Evolutionary conservation across 345 rosid species (phyloP), one percentile per base, ranked within the genome.

Genomic region (Eucalyptus marginata): DNA sequence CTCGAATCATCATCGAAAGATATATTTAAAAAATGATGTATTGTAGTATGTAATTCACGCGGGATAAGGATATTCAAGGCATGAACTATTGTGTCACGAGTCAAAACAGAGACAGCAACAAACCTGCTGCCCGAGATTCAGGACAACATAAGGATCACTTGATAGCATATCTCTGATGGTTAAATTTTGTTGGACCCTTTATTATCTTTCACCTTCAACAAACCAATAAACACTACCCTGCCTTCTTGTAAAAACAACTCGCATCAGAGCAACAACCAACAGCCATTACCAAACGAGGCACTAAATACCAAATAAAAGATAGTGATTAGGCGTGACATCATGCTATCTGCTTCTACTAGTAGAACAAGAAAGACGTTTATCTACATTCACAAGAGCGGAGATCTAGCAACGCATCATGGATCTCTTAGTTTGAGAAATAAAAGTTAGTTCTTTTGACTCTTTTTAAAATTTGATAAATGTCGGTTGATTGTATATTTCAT

Each of bases 111-210:
- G 71, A 64, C 36, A 64, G 15, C 31, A 81, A 88, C 95, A 88
- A 83, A 97, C 99, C 98, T 98, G 99, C 89, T 94, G 94, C 84
- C 99, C 99, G 22, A 98, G 96, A 88, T 89, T 89, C 91, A 98
- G 93, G 89, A 95, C 92, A 86, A 98, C 98, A 89, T 98, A 97
- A 3, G 99, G 99, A 93, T 98, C 99, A 86, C 99, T 98, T 83
- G 99, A 90, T 95, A 94, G 93, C 98, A 96, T 97, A 92, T 98
- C 99, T 93, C 99, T 94, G 87, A 98, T 49, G 27, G 99, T 98
- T 92, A 98, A 91, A 91, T 95, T 95, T 40, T 40, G 40, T 40
- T 87, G 90, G 92, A 86, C 99, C 99, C 83, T 94, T 95, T 88
- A 93, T 91, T 86, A 97, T n/a, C 92, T 89, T 90, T 96, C 80